These are phyloP conservation scores for Sugiyamaella qingdaonensis DNA, from an alignment of 805 yeast species.

Conservation along the genomic window DNA sequence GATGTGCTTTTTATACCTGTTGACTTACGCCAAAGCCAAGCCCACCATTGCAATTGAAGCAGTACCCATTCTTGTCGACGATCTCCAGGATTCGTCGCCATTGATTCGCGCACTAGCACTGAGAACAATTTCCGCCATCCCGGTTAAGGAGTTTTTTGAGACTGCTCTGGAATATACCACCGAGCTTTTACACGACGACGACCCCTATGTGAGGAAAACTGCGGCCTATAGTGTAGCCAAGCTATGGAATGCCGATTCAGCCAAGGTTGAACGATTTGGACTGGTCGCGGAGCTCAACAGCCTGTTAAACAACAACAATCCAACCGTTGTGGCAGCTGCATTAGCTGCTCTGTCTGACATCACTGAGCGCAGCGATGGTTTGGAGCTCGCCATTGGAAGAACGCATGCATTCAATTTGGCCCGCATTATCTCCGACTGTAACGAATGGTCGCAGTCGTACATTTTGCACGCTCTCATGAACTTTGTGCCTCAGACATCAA, in stretches of 20 bases:
- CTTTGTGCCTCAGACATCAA: slow-evolving; percentile 65
- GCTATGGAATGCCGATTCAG: slow-evolving; percentile 53
- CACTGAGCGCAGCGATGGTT: slow-evolving; percentile 49
- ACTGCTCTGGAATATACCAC: slow-evolving; percentile 41
- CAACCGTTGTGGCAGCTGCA: slow-evolving; percentile 65
- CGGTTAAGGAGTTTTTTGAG: slow-evolving; percentile 47
- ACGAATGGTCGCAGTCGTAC: slow-evolving; percentile 69
- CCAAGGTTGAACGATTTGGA: slow-evolving; percentile 40
- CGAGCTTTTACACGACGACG: slow-evolving; percentile 35
- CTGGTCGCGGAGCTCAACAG: slow-evolving; percentile 49
- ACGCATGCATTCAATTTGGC: slow-evolving; percentile 43
- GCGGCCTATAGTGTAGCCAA: slow-evolving; percentile 70
- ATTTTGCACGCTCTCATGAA: slow-evolving; percentile 61
- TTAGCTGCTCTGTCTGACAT: slow-evolving; percentile 62
- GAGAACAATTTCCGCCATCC: slow-evolving; percentile 58
- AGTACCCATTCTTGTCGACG: slow-evolving; percentile 51
- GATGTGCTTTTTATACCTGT: slow-evolving; percentile 63
- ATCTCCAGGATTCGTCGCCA: slow-evolving; percentile 47
- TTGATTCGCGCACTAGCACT: slow-evolving; percentile 56
- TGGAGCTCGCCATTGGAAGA: slow-evolving; percentile 52
- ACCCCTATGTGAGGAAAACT: slow-evolving; percentile 59
- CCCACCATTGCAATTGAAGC: slow-evolving; percentile 55
- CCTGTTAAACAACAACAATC: slow-evolving; percentile 52
- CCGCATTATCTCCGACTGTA: slow-evolving; percentile 38
- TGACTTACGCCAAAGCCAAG: slow-evolving; percentile 54